Conservation (phyloP, 2,329 filamentous ascomycete genomes). For the Monilinia fructigena region DNA sequence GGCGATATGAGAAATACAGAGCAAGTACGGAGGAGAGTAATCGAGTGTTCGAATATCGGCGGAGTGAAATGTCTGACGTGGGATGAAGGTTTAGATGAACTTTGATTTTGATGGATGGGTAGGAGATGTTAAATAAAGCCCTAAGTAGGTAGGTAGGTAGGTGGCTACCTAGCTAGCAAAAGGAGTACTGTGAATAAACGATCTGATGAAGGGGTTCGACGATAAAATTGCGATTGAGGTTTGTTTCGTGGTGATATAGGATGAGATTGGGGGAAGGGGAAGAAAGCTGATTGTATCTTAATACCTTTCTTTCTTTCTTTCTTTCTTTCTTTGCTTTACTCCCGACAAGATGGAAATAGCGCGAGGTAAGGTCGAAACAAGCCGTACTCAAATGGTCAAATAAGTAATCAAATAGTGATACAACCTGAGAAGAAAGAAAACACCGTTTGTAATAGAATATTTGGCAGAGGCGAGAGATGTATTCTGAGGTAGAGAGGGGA, state of each 20-base stretch:
- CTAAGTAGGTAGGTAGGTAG: not conserved
- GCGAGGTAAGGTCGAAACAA: too few species aligned
- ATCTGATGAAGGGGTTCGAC: not conserved
- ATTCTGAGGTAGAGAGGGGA: not conserved
- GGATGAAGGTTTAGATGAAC: constrained; percentile 6
- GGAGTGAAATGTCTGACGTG: constrained; percentile 20
- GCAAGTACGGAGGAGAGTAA: constrained; percentile 9
- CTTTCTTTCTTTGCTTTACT: too few species aligned
- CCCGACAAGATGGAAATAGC: too few species aligned
- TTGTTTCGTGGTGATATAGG: not conserved
- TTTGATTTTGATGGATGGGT: not conserved
- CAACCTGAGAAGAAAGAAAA: not conserved
- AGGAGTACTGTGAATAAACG: not conserved
- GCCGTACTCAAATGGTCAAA: too few species aligned
- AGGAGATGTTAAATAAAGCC: constrained; percentile 5
- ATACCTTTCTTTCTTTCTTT: too few species aligned
- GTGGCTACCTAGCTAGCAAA: not conserved
- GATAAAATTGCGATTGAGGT: constrained; percentile 11
- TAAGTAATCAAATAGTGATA: too few species aligned
- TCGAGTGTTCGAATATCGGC: constrained; percentile 12
- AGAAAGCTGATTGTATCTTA: not conserved
- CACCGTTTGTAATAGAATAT: not conserved
- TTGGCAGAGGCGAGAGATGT: not conserved
- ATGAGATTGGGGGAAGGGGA: not conserved
- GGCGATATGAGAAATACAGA: not conserved